Evolutionary conservation across 164 flowering plant genomes (phyloP).

Genomic region (Vitis vinifera): DNA sequence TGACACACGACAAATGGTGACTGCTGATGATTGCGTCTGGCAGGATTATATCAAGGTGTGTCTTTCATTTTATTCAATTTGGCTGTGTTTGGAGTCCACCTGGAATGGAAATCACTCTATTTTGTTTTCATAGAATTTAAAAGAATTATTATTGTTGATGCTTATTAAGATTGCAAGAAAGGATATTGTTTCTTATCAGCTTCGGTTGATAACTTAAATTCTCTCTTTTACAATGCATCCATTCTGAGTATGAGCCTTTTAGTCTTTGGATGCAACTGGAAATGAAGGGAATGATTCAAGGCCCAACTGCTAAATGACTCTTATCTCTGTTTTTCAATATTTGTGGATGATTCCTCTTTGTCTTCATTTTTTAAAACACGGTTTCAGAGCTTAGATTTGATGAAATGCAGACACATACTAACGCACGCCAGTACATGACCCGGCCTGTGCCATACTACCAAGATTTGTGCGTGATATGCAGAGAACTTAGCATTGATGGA

Average conservation of each 20-base stretch:
- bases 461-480: constrained; percentile 50
- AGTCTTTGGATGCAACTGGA: neutral
- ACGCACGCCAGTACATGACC: constrained; percentile 66
- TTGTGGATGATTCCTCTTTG: neutral
- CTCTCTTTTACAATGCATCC: neutral
- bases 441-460: constrained; percentile 59
- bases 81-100: neutral
- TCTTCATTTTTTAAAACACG: neutral
- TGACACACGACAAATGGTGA: constrained; percentile 59
- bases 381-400: neutral
- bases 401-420: constrained; percentile 47
- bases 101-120: neutral
- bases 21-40: constrained; percentile 63
- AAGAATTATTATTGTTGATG: neutral
- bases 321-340: neutral
- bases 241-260: neutral
- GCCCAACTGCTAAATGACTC: too few relatives aligned
- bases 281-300: neutral
- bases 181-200: neutral
- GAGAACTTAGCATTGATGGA: constrained; percentile 28
- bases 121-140: neutral
- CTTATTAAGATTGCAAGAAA: neutral
- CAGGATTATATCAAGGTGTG: constrained; percentile 61
- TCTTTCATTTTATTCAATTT: neutral
- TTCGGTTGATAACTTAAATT: too few relatives aligned